phyloP scores from a whole-genome alignment of 768 basidiomycete genomes.

The Lactarius quietus region DNA sequence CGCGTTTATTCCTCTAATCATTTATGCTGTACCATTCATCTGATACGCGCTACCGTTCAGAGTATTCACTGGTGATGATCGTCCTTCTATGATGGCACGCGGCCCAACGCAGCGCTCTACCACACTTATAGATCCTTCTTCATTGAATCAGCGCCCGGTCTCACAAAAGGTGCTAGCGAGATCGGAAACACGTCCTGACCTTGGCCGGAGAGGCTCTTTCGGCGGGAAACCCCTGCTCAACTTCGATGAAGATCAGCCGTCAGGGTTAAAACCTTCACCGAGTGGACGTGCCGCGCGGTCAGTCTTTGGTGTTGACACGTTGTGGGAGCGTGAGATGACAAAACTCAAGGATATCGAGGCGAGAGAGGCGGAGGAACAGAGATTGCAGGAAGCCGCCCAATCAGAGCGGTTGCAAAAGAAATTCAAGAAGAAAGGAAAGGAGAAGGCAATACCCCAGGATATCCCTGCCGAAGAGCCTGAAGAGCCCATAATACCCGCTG shows the following conservation, averaged over 20 bases:
- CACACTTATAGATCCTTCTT: conserved; percentile 71
- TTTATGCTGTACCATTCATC: conserved; percentile 1
- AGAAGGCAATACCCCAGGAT: conserved; percentile 32
- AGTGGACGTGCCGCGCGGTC: conserved; percentile 49
- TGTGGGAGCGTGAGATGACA: conserved; percentile 86
- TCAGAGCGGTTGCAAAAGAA: conserved; percentile 42
- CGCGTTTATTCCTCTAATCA: conserved; percentile 36
- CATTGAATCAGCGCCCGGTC: conserved; percentile 48
- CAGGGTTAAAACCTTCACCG: conserved; percentile 32
- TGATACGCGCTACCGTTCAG: conserved; percentile 38
- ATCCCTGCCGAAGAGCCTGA: conserved; percentile 11
- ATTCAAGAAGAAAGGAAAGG: conserved; percentile 42
- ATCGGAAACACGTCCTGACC: conserved; percentile 40
- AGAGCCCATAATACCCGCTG: conserved; percentile 19
- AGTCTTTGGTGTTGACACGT: conserved; percentile 91
- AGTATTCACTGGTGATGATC: conserved; percentile 82
- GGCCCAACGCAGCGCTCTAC: conserved; percentile 48
- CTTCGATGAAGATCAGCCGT: conserved; percentile 50
- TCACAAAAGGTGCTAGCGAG: conserved; percentile 43
- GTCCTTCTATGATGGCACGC: conserved; percentile 93
- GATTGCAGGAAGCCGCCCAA: conserved; percentile 45
- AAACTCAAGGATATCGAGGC: conserved; percentile 79
- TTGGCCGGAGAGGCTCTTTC: conserved; percentile 47
- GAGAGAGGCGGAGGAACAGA: conserved; percentile 55
- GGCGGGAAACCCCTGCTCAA: conserved; percentile 64